phyloP scores from a whole-genome alignment of 2,329 filamentous ascomycete genomes.

The Diaporthe destruens region DNA sequence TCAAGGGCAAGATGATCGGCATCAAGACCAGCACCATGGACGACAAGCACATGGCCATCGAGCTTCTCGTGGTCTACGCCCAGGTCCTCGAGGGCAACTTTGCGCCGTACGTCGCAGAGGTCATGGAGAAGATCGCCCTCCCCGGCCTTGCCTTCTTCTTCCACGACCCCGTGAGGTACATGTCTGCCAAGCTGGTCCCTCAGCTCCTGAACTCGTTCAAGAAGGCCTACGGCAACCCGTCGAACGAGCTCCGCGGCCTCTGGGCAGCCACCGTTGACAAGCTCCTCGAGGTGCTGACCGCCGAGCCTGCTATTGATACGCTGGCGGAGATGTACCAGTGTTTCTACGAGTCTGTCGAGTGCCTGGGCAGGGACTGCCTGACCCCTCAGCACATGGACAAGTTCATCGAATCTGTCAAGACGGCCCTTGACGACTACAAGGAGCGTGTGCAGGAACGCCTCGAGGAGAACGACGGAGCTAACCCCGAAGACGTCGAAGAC shows the following conservation, averaged over 20 bases:
- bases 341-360: constrained; percentile 98
- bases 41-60: constrained; percentile 99
- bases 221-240: constrained; percentile 86
- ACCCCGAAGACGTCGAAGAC: constrained; percentile 90
- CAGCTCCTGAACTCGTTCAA: constrained; percentile 95
- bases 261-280: constrained; percentile 91
- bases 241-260: constrained; percentile 81
- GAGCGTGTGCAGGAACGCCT: constrained; percentile 83
- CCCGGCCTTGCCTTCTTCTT: constrained; percentile 98
- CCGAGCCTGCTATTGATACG: constrained; percentile 95
- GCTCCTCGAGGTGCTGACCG: constrained; percentile 90
- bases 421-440: constrained; percentile 92
- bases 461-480: constrained; percentile 81
- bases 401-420: constrained; percentile 89
- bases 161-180: constrained; percentile 95
- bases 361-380: constrained; percentile 87
- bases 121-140: constrained; percentile 96
- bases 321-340: constrained; percentile 99
- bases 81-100: constrained; percentile 95
- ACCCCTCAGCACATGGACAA: constrained; percentile 82
- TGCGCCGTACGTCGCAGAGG: constrained; percentile 89
- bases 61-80: constrained; percentile 96
- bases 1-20: constrained; percentile 98
- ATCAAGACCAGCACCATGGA: constrained; percentile 97
- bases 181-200: constrained; percentile 93